Evolutionary conservation across 2,329 filamentous ascomycete genomes (phyloP).

Genomic region (Aspergillus sp.): DNA sequence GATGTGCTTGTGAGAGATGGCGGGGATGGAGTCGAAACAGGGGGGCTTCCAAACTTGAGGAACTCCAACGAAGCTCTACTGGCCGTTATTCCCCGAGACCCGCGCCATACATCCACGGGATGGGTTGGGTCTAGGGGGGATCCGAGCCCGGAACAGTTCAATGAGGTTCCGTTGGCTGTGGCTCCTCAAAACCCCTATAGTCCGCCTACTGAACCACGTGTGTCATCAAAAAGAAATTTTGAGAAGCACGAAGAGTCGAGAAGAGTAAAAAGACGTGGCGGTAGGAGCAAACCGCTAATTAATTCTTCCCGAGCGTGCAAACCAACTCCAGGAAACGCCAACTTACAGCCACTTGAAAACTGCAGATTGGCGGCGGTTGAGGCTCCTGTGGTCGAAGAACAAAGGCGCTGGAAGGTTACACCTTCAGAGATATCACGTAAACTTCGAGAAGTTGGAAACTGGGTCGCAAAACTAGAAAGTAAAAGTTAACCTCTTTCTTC

Average conservation of each 20-base stretch:
- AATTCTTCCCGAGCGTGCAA: not conserved
- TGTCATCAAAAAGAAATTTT: not conserved
- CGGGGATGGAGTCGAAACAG: not conserved
- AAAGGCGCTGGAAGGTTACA: slow-evolving; percentile 21
- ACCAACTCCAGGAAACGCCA: slow-evolving; percentile 14
- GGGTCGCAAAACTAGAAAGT: slow-evolving; percentile 23
- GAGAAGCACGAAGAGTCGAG: not conserved
- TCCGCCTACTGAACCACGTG: not conserved
- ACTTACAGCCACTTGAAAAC: slow-evolving; percentile 22
- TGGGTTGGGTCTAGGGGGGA: slow-evolving; percentile 1
- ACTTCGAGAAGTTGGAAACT: slow-evolving; percentile 9
- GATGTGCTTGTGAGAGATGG: slow-evolving; percentile 18
- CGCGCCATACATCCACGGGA: not conserved
- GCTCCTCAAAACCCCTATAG: not conserved
- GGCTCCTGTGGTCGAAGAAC: slow-evolving; percentile 1
- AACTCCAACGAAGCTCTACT: not conserved
- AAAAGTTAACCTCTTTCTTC: not conserved
- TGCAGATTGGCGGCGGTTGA: slow-evolving; percentile 18
- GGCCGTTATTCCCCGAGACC: not conserved
- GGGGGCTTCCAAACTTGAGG: slow-evolving; percentile 7
- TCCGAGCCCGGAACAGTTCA: not conserved
- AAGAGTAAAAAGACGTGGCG: not conserved
- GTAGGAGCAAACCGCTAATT: not conserved
- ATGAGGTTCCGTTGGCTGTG: not conserved
- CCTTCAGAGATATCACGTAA: slow-evolving; percentile 14